Conservation (phyloP, 208 protist species). For the Crithidia expoeki region DNA sequence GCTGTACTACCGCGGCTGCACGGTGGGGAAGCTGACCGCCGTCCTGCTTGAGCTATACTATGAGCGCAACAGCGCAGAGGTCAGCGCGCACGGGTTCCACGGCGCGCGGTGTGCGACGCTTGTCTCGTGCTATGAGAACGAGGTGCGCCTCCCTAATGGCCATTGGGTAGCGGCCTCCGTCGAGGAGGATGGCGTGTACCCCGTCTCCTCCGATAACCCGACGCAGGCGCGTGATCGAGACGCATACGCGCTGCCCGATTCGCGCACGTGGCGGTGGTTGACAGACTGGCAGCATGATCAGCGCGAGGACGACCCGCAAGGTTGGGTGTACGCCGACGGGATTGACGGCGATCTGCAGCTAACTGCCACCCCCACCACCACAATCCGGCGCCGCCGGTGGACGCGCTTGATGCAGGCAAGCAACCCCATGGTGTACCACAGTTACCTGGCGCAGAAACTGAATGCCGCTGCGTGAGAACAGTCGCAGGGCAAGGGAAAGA, state of each 20-base stretch:
- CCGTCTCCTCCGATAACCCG: slow-evolving; percentile 42
- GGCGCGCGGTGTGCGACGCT: slow-evolving; percentile 39
- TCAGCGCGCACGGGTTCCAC: slow-evolving; percentile 39
- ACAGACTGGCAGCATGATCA: slow-evolving; percentile 56
- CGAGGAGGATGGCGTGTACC: slow-evolving; percentile 27
- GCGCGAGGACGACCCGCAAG: slow-evolving; percentile 47
- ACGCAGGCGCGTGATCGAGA: slow-evolving; percentile 36
- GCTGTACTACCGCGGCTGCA: slow-evolving; percentile 59
- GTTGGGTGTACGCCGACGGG: slow-evolving; percentile 55
- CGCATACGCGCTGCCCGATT: slow-evolving; percentile 43
- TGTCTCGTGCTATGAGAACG: slow-evolving; percentile 69
- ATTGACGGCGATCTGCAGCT: slow-evolving; percentile 32
- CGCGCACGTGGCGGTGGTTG: slow-evolving; percentile 51
- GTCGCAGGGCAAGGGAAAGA: too few relatives aligned
- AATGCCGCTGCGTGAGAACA: not conserved
- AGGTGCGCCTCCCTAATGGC: slow-evolving; percentile 34
- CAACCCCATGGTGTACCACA: slow-evolving; percentile 52
- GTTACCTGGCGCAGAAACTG: slow-evolving; percentile 36
- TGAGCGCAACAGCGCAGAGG: slow-evolving; percentile 53
- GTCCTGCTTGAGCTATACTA: slow-evolving; percentile 45
- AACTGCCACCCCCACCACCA: slow-evolving; percentile 19
- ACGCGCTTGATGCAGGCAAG: slow-evolving; percentile 61
- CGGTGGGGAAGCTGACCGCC: slow-evolving; percentile 49
- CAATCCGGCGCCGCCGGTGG: slow-evolving; percentile 54
- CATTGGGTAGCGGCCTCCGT: slow-evolving; percentile 41